phyloP scores from a whole-genome alignment of 176 grass and related monocot genomes.

The Eragrostis curvula region DNA sequence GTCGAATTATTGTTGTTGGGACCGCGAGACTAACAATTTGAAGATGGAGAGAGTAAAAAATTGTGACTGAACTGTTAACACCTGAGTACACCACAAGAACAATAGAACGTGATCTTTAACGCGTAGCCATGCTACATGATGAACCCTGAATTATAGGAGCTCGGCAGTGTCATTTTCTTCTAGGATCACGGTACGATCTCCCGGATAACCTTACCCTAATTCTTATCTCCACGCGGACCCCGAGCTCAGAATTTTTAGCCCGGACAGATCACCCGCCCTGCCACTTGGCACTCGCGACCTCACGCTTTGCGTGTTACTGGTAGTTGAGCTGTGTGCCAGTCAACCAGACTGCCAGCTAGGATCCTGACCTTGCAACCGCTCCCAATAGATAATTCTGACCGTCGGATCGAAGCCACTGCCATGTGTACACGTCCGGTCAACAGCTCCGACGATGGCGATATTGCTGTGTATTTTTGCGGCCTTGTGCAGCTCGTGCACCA shows the following conservation, averaged over 20 bases:
- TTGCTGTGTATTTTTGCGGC: slow-evolving; percentile 6
- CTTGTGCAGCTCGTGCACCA: slow-evolving; percentile 37
- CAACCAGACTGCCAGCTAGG: neutral
- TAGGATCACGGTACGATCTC: slow-evolving; percentile 1
- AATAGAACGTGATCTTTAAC: too few species aligned
- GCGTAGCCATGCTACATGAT: too few species aligned
- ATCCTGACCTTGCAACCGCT: slow-evolving; percentile 20
- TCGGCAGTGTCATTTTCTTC: slow-evolving; percentile 36
- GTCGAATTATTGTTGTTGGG: too few species aligned
- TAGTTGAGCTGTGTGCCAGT: slow-evolving; percentile 3
- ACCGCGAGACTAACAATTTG: too few species aligned
- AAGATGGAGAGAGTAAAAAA: too few species aligned
- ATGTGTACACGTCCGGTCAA: neutral
- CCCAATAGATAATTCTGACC: neutral
- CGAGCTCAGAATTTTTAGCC: neutral
- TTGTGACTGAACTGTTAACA: too few species aligned
- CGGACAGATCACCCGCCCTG: neutral
- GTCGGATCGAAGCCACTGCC: neutral
- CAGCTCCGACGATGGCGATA: neutral
- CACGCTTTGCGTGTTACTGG: neutral
- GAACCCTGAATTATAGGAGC: neutral
- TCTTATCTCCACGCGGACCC: neutral
- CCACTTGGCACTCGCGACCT: neutral
- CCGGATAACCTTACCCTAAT: neutral
- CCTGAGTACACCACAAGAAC: too few species aligned